A percentile compares a stretch with the other conserved stretches of the same genome.
phyloP scores from a whole-genome alignment of 2,329 filamentous ascomycete species.

The Fusarium tricinctum region DNA sequence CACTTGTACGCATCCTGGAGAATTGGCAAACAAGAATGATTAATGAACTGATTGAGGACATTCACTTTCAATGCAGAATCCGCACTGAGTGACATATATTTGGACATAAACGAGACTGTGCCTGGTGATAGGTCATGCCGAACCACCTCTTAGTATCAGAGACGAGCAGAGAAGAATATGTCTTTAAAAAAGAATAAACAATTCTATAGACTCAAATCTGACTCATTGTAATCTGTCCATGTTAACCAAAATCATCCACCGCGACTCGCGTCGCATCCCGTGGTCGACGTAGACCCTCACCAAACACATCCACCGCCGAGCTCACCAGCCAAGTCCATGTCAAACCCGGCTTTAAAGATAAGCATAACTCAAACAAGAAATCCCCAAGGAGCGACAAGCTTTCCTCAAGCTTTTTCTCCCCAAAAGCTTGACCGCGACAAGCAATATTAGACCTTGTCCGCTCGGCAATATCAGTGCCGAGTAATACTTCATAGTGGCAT shows the following conservation, averaged over 20 bases:
- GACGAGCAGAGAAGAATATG: neutral
- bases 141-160: too few relatives aligned
- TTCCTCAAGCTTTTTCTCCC: conserved; percentile 23
- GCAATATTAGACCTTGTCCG: conserved; percentile 9
- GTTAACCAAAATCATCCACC: neutral
- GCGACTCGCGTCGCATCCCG: neutral
- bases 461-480: conserved; percentile 18
- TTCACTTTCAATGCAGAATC: neutral
- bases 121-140: neutral
- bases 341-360: conserved; percentile 1
- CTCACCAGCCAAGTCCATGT: neutral
- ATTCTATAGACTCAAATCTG: neutral
- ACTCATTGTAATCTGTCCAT: neutral
- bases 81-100: neutral
- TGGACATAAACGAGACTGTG: neutral
- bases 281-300: neutral
- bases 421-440: conserved; percentile 37
- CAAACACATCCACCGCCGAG: conserved; percentile 16
- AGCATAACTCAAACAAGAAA: conserved; percentile 7
- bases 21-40: neutral
- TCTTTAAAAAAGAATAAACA: neutral
- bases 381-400: conserved; percentile 20
- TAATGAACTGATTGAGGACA: neutral
- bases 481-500: neutral
- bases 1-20: neutral